phyloP scores from a whole-genome alignment of 148 eudicot genomes.

The Rhododendron griersonianum region DNA sequence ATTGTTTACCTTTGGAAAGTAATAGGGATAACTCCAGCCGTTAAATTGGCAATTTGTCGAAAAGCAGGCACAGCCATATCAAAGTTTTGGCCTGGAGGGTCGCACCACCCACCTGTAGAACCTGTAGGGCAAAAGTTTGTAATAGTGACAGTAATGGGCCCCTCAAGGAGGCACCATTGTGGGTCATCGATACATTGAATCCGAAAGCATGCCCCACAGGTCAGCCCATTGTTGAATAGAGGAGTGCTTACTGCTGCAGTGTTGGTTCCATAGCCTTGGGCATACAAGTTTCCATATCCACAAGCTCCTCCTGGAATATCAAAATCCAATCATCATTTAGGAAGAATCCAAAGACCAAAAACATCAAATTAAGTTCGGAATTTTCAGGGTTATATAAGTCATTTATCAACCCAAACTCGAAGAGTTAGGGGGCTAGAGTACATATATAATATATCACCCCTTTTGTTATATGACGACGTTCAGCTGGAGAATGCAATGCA shows the following conservation, averaged over 20 bases:
- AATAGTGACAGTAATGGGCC: constrained; percentile 30
- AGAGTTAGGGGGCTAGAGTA: not conserved
- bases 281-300: constrained; percentile 42
- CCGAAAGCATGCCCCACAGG: constrained; percentile 39
- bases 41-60: constrained; percentile 31
- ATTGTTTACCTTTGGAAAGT: constrained; percentile 26
- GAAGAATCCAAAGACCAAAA: not conserved
- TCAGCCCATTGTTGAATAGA: constrained; percentile 36
- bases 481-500: not conserved
- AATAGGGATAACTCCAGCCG: constrained; percentile 37
- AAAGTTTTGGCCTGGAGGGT: constrained; percentile 46
- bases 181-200: constrained; percentile 29
- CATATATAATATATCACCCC: not conserved
- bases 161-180: constrained; percentile 29
- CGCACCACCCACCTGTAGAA: constrained; percentile 41
- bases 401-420: too few species aligned
- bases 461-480: not conserved
- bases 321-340: not conserved
- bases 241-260: constrained; percentile 46
- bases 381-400: too few species aligned
- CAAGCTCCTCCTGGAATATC: constrained; percentile 39
- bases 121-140: constrained; percentile 47
- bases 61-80: constrained; percentile 48
- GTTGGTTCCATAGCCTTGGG: constrained; percentile 41
- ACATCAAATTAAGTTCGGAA: not conserved